Evolutionary conservation across 2,329 filamentous ascomycete genomes (phyloP).

Genomic region (Ceratocystis smalleyi): DNA sequence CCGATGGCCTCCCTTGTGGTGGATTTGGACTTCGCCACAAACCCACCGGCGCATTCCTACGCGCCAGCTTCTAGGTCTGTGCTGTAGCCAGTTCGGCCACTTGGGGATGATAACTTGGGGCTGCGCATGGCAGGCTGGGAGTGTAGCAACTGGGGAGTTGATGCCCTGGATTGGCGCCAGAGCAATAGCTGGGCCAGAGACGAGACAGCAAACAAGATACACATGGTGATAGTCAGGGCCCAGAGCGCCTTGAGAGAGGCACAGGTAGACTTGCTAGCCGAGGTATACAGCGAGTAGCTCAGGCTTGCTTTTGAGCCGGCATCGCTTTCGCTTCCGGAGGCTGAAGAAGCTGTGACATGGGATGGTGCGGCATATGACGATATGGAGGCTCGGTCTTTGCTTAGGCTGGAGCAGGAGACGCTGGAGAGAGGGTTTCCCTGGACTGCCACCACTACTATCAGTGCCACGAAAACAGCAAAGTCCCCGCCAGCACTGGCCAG

Average conservation of each 20-base stretch:
- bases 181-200: conserved; percentile 42
- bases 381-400: conserved; percentile 22
- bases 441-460: conserved; percentile 60
- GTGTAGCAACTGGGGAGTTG: conserved; percentile 6
- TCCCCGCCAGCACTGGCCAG: conserved; percentile 54
- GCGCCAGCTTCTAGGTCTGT: conserved; percentile 6
- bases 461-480: conserved; percentile 53
- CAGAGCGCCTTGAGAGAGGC: conserved; percentile 75
- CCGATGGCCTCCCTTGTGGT: background rate
- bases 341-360: background rate
- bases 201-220: conserved; percentile 53
- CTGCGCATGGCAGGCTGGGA: conserved; percentile 4
- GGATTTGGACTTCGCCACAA: background rate
- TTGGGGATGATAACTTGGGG: background rate
- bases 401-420: conserved; percentile 50
- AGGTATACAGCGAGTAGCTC: conserved; percentile 33
- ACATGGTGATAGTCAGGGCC: conserved; percentile 69
- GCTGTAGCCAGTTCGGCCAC: conserved; percentile 2
- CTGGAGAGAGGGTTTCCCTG: conserved; percentile 69
- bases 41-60: conserved; percentile 12
- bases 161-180: conserved; percentile 31
- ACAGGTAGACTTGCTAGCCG: conserved; percentile 48
- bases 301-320: background rate
- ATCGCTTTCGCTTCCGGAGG: conserved; percentile 19
- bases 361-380: background rate